These are phyloP conservation scores for Venturia oleaginea DNA, from an alignment of 2,329 filamentous ascomycete genomes.

Conservation along the genomic window DNA sequence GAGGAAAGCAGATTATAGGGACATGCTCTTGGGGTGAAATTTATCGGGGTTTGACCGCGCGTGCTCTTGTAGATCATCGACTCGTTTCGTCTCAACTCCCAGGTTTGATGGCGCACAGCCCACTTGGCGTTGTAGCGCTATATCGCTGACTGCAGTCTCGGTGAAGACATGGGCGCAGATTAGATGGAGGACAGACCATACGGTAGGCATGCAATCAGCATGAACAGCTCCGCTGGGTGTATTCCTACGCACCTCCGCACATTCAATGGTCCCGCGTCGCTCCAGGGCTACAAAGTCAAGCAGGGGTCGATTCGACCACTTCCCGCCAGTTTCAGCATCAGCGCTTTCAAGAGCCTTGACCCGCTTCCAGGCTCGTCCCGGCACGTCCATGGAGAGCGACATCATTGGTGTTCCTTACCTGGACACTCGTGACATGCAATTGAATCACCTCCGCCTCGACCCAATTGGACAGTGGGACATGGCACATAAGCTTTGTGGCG, in stretches of 20 bases:
- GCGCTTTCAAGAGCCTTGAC: not conserved
- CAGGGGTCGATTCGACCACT: not conserved
- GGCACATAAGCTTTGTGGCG: not conserved
- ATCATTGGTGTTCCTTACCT: not conserved
- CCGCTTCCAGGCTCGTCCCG: not conserved
- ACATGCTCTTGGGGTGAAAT: not conserved
- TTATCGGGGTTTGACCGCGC: not conserved
- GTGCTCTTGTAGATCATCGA: not conserved
- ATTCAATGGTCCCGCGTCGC: not conserved
- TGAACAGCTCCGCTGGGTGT: too few species aligned
- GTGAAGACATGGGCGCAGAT: too few species aligned
- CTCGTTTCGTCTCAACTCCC: not conserved
- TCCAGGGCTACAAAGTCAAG: not conserved
- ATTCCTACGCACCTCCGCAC: not conserved
- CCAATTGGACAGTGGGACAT: not conserved
- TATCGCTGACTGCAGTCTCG: too few species aligned
- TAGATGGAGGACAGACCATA: too few species aligned
- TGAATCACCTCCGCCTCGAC: not conserved
- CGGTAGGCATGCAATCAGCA: too few species aligned
- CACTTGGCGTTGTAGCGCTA: too few species aligned
- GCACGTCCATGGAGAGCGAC: not conserved
- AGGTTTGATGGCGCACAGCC: too few species aligned
- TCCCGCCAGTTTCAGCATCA: not conserved
- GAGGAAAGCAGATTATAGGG: not conserved
- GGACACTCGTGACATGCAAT: not conserved